Evolutionary conservation across 345 rosid species (phyloP).

Genomic region (Salix arbutifolia): DNA sequence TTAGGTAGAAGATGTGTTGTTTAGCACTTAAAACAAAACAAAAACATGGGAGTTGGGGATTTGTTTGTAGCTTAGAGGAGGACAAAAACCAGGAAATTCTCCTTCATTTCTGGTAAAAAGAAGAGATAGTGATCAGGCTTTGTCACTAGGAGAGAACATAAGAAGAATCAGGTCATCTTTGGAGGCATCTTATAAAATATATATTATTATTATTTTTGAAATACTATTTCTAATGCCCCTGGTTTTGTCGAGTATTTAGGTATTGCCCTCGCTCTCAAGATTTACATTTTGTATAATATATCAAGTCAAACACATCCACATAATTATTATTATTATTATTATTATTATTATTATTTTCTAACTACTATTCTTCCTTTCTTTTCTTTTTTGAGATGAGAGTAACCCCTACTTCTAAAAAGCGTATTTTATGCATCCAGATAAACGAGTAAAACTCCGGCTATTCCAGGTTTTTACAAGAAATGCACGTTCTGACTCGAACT

Average conservation of each 20-base stretch:
- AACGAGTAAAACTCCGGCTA: too few species aligned
- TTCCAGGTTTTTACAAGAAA: too few species aligned
- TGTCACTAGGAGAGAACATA: neutral
- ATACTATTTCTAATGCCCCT: slow-evolving; percentile 11
- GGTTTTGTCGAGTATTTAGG: neutral
- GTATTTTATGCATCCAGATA: too few species aligned
- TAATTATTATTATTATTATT: neutral
- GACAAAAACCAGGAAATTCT: slow-evolving; percentile 40
- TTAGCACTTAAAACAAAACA: neutral
- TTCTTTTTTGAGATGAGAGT: too few species aligned
- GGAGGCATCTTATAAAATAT: slow-evolving; percentile 12
- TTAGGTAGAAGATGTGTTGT: neutral
- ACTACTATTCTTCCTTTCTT: neutral
- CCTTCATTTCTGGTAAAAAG: slow-evolving; percentile 29
- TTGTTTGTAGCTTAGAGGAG: slow-evolving; percentile 21
- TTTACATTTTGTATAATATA: neutral
- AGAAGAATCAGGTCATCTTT: slow-evolving; percentile 15
- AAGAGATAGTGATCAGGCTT: neutral
- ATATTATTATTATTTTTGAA: neutral
- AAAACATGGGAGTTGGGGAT: slow-evolving; percentile 16
- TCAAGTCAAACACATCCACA: neutral
- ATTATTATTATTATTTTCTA: neutral
- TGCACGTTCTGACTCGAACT: too few species aligned
- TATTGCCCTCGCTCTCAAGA: slow-evolving; percentile 11
- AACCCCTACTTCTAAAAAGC: too few species aligned